Evolutionary conservation across 2,329 filamentous ascomycete genomes (phyloP).

Genomic region (Penicillium sp.): DNA sequence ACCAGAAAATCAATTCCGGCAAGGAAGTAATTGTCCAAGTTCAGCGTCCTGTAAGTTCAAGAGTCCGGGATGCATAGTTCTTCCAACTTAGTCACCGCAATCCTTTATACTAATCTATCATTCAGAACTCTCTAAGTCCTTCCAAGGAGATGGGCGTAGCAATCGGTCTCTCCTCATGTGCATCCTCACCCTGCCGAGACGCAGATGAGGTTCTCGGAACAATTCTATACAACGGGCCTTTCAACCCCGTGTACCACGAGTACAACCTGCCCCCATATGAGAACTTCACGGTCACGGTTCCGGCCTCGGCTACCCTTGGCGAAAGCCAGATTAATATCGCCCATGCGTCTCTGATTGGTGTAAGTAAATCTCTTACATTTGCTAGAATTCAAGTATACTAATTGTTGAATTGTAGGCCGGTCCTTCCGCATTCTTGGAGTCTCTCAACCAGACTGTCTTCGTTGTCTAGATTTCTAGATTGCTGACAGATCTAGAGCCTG

Average conservation of each 20-base stretch:
- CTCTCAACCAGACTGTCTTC: constrained; percentile 27
- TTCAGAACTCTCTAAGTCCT: constrained; percentile 28
- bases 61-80: not conserved
- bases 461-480: constrained; percentile 23
- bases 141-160: constrained; percentile 31
- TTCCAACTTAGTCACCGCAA: not conserved
- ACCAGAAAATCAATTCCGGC: constrained; percentile 22
- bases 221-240: constrained; percentile 31
- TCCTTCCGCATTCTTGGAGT: constrained; percentile 24
- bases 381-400: not conserved
- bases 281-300: constrained; percentile 34
- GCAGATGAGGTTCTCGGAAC: constrained; percentile 25
- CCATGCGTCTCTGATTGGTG: constrained; percentile 32
- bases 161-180: constrained; percentile 33
- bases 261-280: constrained; percentile 26
- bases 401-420: constrained; percentile 22
- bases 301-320: constrained; percentile 14
- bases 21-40: constrained; percentile 29
- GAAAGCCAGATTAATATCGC: constrained; percentile 29
- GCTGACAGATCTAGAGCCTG: not conserved
- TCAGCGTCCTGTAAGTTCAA: constrained; percentile 30
- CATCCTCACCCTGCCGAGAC: constrained; percentile 14
- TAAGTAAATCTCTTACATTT: constrained; percentile 18
- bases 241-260: constrained; percentile 31
- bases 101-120: not conserved